Evolutionary conservation across 257 asterid species (phyloP).

Genomic region (Avicennia marina): DNA sequence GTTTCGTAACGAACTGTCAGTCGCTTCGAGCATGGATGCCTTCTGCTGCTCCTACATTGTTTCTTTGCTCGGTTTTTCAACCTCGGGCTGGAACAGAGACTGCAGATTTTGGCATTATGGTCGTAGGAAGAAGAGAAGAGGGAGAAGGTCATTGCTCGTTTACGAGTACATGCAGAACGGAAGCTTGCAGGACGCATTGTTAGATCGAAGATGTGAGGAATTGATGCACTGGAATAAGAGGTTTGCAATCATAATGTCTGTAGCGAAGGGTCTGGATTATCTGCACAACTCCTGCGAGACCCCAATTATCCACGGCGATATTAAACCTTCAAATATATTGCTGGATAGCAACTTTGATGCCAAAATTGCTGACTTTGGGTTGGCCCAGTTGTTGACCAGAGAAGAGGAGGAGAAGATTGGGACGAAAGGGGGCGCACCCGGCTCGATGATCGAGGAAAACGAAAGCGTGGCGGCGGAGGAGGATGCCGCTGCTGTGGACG

Average conservation of each 20-base stretch:
- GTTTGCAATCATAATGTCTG: constrained; percentile 44
- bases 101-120: constrained; percentile 17
- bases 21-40: constrained; percentile 58
- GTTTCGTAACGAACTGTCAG: constrained; percentile 73
- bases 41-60: constrained; percentile 59
- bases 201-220: constrained; percentile 68
- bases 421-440: constrained; percentile 43
- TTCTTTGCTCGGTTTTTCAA: constrained; percentile 70
- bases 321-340: constrained; percentile 79
- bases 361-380: constrained; percentile 84
- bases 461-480: constrained; percentile 57
- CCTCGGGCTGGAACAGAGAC: constrained; percentile 31
- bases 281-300: constrained; percentile 73
- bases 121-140: constrained; percentile 40
- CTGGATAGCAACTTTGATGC: constrained; percentile 74
- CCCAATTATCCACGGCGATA: constrained; percentile 76
- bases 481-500: constrained; percentile 50
- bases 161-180: constrained; percentile 86
- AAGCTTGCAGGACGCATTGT: constrained; percentile 70
- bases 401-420: constrained; percentile 25
- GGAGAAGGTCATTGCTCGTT: constrained; percentile 45
- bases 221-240: constrained; percentile 71
- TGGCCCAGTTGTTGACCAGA: constrained; percentile 59
- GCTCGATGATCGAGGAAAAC: constrained; percentile 58
- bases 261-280: constrained; percentile 72